These are phyloP conservation scores for Leishmania gerbilli DNA, from an alignment of 208 protist species.

Conservation along the genomic window DNA sequence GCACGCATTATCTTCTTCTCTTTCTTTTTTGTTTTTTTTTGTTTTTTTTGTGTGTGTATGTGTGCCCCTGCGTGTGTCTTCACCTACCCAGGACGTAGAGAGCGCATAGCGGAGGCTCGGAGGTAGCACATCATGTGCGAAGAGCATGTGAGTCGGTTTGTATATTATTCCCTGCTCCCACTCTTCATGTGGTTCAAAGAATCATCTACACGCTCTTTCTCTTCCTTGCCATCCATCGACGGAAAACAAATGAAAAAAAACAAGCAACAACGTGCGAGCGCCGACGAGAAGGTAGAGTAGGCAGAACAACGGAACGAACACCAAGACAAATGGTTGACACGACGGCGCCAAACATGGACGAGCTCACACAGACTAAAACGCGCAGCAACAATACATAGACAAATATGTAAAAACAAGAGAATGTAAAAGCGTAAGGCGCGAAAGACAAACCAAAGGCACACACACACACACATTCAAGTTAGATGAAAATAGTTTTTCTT, in stretches of 20 bases:
- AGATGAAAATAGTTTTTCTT: not conserved
- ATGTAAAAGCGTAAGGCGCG: not conserved
- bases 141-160: not conserved
- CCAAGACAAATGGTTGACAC: not conserved
- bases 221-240: not conserved
- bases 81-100: not conserved
- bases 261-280: not conserved
- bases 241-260: not conserved
- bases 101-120: not conserved
- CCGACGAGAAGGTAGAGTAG: not conserved
- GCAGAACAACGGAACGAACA: not conserved
- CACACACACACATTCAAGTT: slow-evolving; percentile 1
- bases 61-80: not conserved
- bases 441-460: not conserved
- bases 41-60: not conserved
- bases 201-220: not conserved
- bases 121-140: not conserved
- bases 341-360: not conserved
- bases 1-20: not conserved
- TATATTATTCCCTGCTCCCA: not conserved
- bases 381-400: not conserved
- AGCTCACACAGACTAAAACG: not conserved
- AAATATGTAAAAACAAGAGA: not conserved
- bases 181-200: not conserved
- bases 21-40: not conserved